Conservation (phyloP, 192 early-diverging fungal species). For the Backusella tuberculispora region DNA sequence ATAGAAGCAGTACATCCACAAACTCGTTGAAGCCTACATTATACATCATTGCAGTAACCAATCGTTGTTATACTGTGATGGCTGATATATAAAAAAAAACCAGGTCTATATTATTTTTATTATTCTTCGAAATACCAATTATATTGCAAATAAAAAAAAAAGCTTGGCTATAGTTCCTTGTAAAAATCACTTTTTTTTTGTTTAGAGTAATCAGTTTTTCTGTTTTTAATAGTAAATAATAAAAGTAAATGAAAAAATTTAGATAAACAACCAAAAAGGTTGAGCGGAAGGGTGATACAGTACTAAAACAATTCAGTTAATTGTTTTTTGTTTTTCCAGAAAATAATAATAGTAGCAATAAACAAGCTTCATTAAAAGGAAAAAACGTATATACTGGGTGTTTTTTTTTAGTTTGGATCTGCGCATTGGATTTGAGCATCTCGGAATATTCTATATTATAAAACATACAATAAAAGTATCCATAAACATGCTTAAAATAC, state of each 20-base stretch:
- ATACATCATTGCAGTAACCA: no score
- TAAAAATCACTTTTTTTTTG: neutral
- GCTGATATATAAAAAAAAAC: no score
- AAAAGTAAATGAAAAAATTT: neutral
- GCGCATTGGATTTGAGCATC: no score
- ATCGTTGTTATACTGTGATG: no score
- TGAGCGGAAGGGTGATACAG: neutral
- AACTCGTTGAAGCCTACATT: no score
- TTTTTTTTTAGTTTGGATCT: neutral
- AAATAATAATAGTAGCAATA: neutral
- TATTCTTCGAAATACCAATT: neutral
- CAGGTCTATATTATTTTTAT: no score
- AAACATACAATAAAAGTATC: neutral
- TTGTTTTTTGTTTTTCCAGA: no score
- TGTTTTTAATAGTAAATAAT: neutral
- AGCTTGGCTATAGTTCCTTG: neutral
- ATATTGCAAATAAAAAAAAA: constrained; percentile 24
- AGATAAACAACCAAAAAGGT: neutral
- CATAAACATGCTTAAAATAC: no score
- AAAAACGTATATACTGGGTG: neutral
- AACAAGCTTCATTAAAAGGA: neutral
- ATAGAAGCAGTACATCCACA: no score
- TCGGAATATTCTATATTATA: neutral
- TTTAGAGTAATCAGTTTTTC: neutral
- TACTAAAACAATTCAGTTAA: neutral